Percentiles rank a stretch among this genome's conserved stretches.
phyloP scores from a whole-genome alignment of 2,329 filamentous ascomycete genomes.

The Pyricularia grisea region DNA sequence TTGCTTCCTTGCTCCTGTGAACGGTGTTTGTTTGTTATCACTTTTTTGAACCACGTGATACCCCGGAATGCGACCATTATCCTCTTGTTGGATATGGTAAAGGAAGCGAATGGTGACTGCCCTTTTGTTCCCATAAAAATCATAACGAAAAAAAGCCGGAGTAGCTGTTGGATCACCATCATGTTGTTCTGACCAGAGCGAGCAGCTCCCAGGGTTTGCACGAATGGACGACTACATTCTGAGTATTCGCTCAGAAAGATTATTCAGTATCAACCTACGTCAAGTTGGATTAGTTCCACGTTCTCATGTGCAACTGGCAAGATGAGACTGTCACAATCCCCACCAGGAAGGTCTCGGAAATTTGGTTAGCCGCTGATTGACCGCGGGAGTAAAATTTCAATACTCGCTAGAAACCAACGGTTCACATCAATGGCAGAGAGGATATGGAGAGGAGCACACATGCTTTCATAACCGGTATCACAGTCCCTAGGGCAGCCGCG shows the following conservation, averaged over 20 bases:
- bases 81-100: no score
- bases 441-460: neutral
- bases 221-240: neutral
- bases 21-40: neutral
- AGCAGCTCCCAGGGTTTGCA: neutral
- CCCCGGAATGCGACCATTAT: neutral
- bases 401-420: neutral
- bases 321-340: neutral
- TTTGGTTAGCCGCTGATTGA: neutral
- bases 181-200: neutral
- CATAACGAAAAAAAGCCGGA: no score
- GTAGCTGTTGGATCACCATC: no score
- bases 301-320: neutral
- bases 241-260: no score
- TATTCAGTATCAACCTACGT: no score
- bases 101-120: no score
- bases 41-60: neutral
- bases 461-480: slow-evolving; percentile 1
- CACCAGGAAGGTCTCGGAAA: neutral
- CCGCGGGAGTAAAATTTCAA: neutral
- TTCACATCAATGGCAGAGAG: neutral
- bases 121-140: no score
- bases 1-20: neutral
- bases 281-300: no score
- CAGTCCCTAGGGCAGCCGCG: neutral